Base-by-base conservation (phyloP, 2,329 filamentous ascomycete species). In the Aspergillus novoparasiticus region DNA sequence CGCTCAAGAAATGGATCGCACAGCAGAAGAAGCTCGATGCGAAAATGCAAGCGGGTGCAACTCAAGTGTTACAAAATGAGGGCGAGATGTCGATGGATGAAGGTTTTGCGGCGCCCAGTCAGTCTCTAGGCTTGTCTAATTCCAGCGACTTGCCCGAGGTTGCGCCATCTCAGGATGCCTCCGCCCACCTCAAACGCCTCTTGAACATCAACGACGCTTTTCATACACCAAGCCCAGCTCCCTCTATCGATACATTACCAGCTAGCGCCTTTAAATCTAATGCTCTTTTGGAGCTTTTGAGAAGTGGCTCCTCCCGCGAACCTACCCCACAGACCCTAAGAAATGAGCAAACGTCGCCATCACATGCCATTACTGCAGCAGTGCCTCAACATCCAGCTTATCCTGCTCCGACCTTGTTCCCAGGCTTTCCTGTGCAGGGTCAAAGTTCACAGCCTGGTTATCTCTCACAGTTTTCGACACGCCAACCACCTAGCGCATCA, bases 1-100 rank as follows among this genome's bases (percentile, higher is more conserved):
- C 89, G 6, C 79, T 99, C 56, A 94, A 93, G 78, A 93, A 92
- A 76, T 98, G 94, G 94, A 93, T 98, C 54, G 82, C 88, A n/a
- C 87, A 90, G 67, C 92, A 96, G 79, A 90, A 87, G 81, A 93
- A 90, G 79, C 83, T 85, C n/a, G 91, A 92, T 69, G 81, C 82
- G 10, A 81, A 82, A 69, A 81, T 80, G 66, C 75, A 77, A 21
- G 70, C 79, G 32, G 81, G 75, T 43, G 76, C 74, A 36, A 76
- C 78, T 16, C 80, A 84, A 36, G 70, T 81, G 6, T 74, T 80
- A 21, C 74, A 80, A 19, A 80, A 81, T 23, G 78, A 83, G 14
- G 79, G 82, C 16, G 80, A 82, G 43, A 76, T 85, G 58, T 87
- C 87, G 8, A 87, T 90, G 73, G 89, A 91, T 60, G 88, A 91